phyloP scores from a whole-genome alignment of 768 basidiomycete species.

The Termitomyces eurrhizus region DNA sequence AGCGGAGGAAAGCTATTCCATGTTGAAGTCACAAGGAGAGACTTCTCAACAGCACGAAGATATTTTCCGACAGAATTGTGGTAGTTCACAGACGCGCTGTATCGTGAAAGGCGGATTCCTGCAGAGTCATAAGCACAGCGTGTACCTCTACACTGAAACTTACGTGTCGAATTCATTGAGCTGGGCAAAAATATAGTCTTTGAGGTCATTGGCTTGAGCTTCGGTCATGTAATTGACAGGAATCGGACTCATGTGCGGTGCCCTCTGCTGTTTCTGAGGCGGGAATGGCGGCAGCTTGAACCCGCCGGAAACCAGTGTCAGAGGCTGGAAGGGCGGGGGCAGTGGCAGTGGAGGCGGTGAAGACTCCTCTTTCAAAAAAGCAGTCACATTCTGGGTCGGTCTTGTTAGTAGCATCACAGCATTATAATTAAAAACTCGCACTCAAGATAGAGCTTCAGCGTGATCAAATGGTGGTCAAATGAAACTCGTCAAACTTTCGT shows the following conservation, averaged over 20 bases:
- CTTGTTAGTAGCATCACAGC: constrained; percentile 6
- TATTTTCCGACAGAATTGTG: constrained; percentile 85
- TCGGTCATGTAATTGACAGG: constrained; percentile 59
- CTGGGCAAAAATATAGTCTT: constrained; percentile 53
- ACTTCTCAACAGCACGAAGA: constrained; percentile 79
- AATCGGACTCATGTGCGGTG: constrained; percentile 43
- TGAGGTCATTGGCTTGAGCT: constrained; percentile 56
- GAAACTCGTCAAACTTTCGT: too few species aligned
- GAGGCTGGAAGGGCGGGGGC: constrained; percentile 34
- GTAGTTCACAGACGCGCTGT: constrained; percentile 86
- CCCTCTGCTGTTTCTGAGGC: constrained; percentile 45
- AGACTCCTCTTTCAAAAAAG: constrained; percentile 41
- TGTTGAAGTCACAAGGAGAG: constrained; percentile 80
- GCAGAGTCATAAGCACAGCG: neutral
- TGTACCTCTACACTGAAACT: constrained; percentile 20
- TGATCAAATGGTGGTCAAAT: too few species aligned
- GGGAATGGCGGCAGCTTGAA: constrained; percentile 73
- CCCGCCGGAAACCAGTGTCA: constrained; percentile 49
- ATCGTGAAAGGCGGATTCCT: constrained; percentile 82
- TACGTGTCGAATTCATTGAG: constrained; percentile 76
- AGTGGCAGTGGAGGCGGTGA: constrained; percentile 29
- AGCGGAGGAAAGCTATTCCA: constrained; percentile 64
- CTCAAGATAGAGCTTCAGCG: too few species aligned
- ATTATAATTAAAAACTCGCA: constrained; percentile 5
- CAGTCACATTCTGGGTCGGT: constrained; percentile 40